Base-by-base conservation (phyloP, 176 grass and related monocot genomes). In the Tillandsia leiboldiana region DNA sequence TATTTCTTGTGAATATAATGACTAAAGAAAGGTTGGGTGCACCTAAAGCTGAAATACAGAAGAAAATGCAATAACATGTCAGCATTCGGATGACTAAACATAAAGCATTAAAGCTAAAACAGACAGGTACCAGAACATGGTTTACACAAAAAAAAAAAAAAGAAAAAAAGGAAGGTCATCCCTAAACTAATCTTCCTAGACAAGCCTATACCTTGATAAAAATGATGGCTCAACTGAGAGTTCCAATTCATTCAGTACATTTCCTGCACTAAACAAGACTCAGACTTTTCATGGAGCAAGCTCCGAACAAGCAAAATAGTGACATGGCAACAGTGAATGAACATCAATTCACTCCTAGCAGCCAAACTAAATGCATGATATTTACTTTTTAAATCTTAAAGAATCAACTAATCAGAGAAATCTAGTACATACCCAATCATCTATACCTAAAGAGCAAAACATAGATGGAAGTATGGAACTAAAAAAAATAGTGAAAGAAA, bases 91-190 rank as follows among this genome's bases (percentile, higher is more conserved):
- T 14, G 15, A 59, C n/a, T 17, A 59, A 59, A 59, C 54, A 59
- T 59, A 9, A 22, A 42, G 33, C 33, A 42, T 42, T 42, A 42
- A 42, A 42, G 33, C 12, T 59, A 14, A 22, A 59, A 59, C 15
- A 0, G 15, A 20, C 6, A 22, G 20, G 15, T 59, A 61, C 17
- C 22, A 20, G 22, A 8, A 61, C 17, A 23, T 61, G 22, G 8
- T 61, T 61, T 61, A 4, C 33, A 42, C 33, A 3, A 3, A 33
- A 33, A 33, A 33, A 33, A 29, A 26, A 51, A 10, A 76, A 26
- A 51, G 5, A 76, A 28, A n/a, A 85, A 74, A 68, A 72, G 4
- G 80, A 1, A 73, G 73, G 49, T 67, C 49, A 67, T 51, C 6
- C 54, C 17, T 77, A 61, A 69, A 65, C 3, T 69, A 65, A 51